These are phyloP conservation scores for Trametes versicolor DNA, from an alignment of 1,284 basidiomycete genomes.

Conservation along the genomic window DNA sequence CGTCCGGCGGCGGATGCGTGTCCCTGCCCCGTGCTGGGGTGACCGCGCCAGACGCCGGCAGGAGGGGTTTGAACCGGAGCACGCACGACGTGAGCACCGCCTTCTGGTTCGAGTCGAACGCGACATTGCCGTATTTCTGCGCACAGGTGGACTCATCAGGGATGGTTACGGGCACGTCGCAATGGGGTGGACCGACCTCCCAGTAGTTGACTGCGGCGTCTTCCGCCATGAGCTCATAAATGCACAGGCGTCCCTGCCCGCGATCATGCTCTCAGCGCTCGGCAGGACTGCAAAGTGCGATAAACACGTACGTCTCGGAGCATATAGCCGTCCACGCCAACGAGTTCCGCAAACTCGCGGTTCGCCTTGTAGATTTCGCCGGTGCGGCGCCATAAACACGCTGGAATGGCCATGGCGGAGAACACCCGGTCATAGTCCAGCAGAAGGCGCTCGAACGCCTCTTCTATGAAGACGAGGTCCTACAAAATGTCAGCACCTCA, in stretches of 20 bases:
- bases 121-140: conserved; percentile 93
- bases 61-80: conserved; percentile 77
- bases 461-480: conserved; percentile 98
- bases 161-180: not conserved
- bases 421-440: conserved; percentile 97
- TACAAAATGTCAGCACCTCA: conserved; percentile 42
- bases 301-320: conserved; percentile 73
- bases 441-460: conserved; percentile 95
- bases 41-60: conserved; percentile 46
- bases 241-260: conserved; percentile 85
- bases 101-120: conserved; percentile 89
- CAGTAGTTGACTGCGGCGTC: conserved; percentile 98
- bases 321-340: conserved; percentile 85
- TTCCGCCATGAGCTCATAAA: conserved; percentile 97
- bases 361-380: conserved; percentile 99
- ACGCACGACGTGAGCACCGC: conserved; percentile 95
- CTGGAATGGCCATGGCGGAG: conserved; percentile 95
- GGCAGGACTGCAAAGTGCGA: conserved; percentile 13
- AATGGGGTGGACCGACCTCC: conserved; percentile 69
- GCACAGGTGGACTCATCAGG: not conserved
- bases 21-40: conserved; percentile 42
- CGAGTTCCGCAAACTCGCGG: conserved; percentile 90
- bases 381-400: conserved; percentile 95
- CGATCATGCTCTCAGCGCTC: conserved; percentile 4
- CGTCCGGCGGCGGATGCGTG: conserved; percentile 50